Base-by-base conservation (phyloP, 441 rosid species). In the Jatropha podagrica region DNA sequence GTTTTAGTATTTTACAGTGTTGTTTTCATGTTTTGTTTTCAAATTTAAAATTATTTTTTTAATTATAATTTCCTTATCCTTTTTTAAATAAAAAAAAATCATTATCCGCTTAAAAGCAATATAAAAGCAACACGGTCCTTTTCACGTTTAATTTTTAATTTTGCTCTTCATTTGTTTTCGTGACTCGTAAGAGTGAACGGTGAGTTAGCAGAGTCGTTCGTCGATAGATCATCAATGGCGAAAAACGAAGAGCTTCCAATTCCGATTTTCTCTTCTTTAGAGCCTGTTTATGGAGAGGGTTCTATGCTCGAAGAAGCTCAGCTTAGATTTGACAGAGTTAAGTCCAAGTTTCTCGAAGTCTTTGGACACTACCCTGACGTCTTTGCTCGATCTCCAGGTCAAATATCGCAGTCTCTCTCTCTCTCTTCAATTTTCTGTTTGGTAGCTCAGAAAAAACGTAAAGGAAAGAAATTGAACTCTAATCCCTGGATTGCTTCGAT, bases 341-440 rank as follows among this genome's bases (percentile, higher is more conserved):
- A 86, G 61, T 75, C 90, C 11, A 92, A 90, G 83, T 95, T 93
- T 76, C 75, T 80, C 27, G 52, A 88, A 56, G 76, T 83, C 67
- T 95, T 92, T 77, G 91, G 84, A 70, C 84, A 90, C 64, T 51
- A 82, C 61, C 98, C 99, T 14, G 83, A 93, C 1, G 77, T 84
- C 74, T 93, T 81, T 72, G 91, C 99, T 56, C 95, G 97, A 51
- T 90, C 99, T 82, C 98, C 98, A 58, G 99, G 99, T 92, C 66
- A 5, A 20, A 0, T 0, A 0, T 18, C 38, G 0, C 5, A 37
- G 3, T 65, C 60, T 40, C 56, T 48, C 37, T 6, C 46, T 48
- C 37, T 46, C 52, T 54, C 54, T 62, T 42, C 18, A 40, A 15
- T 27, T 41, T 5, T 38, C 17, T 70, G 18, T 64, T 74, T 77